Percentiles rank a stretch among this genome's conserved stretches.
Evolutionary conservation across 495 filamentous ascomycete species (phyloP).

Genomic region (Mycothermus thermophilus): DNA sequence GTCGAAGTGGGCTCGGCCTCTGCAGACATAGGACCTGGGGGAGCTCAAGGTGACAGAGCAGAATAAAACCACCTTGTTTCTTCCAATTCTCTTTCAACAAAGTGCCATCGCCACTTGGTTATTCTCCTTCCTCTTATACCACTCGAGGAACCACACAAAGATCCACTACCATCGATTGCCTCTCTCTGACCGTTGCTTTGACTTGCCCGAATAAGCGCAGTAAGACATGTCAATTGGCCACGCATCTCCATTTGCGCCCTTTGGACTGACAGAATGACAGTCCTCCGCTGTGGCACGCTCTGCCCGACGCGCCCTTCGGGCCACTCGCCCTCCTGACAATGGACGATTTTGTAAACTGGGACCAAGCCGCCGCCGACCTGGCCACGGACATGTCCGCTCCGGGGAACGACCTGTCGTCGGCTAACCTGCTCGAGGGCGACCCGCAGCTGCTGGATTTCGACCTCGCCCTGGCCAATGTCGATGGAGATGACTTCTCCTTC

Average conservation of each 20-base stretch:
- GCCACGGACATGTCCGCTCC: slow-evolving; percentile 6
- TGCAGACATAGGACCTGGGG: too few relatives aligned
- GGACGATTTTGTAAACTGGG: slow-evolving; percentile 37
- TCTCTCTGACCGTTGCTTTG: too few relatives aligned
- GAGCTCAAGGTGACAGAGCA: too few relatives aligned
- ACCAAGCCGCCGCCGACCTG: slow-evolving; percentile 18
- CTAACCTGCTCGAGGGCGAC: slow-evolving; percentile 7
- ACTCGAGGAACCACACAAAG: too few relatives aligned
- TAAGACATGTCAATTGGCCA: too few relatives aligned
- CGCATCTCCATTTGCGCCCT: slow-evolving; percentile 6
- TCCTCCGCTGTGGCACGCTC: not conserved
- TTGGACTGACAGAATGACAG: slow-evolving; percentile 7
- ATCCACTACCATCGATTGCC: too few relatives aligned
- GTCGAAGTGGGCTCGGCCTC: too few relatives aligned
- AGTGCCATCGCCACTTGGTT: too few relatives aligned
- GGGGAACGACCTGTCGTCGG: slow-evolving; percentile 5
- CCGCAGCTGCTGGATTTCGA: slow-evolving; percentile 24
- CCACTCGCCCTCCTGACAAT: slow-evolving; percentile 3
- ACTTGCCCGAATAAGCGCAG: too few relatives aligned
- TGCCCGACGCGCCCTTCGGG: slow-evolving; percentile 8
- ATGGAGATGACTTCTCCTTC: slow-evolving; percentile 36
- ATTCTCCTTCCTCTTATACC: too few relatives aligned
- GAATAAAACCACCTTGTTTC: too few relatives aligned
- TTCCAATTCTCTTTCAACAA: too few relatives aligned
- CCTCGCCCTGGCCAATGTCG: slow-evolving; percentile 30